Percentiles rank a stretch among this genome's conserved stretches.
These are phyloP conservation scores for Penicillium vulpinum DNA, from an alignment of 2,329 filamentous ascomycete species.

Conservation along the genomic window DNA sequence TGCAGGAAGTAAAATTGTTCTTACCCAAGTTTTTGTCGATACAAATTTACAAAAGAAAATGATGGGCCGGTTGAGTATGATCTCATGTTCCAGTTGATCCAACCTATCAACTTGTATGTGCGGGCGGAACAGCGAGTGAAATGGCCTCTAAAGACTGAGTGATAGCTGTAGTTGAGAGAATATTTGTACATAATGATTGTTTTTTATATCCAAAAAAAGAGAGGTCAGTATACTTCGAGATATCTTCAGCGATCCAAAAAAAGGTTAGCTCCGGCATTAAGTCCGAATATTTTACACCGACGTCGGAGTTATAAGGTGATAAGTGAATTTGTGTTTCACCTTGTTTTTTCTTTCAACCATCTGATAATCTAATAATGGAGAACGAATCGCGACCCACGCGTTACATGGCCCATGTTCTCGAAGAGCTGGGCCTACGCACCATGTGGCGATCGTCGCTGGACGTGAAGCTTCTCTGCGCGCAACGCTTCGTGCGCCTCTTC, in stretches of 20 bases:
- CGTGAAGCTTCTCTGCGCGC: slow-evolving; percentile 42
- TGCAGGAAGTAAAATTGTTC: slow-evolving; percentile 60
- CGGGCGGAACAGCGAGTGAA: slow-evolving; percentile 26
- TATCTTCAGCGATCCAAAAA: not conserved
- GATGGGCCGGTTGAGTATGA: slow-evolving; percentile 49
- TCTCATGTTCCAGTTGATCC: slow-evolving; percentile 32
- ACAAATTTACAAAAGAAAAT: slow-evolving; percentile 55
- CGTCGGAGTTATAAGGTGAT: not conserved
- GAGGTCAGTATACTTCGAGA: not conserved
- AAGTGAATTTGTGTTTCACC: not conserved
- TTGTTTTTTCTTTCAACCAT: slow-evolving; percentile 1
- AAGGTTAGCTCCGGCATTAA: slow-evolving; percentile 6
- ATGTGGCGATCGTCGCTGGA: slow-evolving; percentile 40
- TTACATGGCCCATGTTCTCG: slow-evolving; percentile 16
- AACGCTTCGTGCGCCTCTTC: slow-evolving; percentile 57
- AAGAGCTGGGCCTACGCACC: slow-evolving; percentile 40
- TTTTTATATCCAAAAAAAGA: not conserved
- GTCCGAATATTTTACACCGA: not conserved
- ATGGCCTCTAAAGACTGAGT: slow-evolving; percentile 26
- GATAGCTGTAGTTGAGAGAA: not conserved
- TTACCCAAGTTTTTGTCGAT: slow-evolving; percentile 61
- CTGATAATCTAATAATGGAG: slow-evolving; percentile 3
- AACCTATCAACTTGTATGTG: slow-evolving; percentile 30
- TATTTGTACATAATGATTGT: not conserved
- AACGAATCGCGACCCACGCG: slow-evolving; percentile 5